Percentiles rank a stretch among this genome's conserved stretches.
Conservation (phyloP, 768 basidiomycete species). For the Lyophyllum decastes region DNA sequence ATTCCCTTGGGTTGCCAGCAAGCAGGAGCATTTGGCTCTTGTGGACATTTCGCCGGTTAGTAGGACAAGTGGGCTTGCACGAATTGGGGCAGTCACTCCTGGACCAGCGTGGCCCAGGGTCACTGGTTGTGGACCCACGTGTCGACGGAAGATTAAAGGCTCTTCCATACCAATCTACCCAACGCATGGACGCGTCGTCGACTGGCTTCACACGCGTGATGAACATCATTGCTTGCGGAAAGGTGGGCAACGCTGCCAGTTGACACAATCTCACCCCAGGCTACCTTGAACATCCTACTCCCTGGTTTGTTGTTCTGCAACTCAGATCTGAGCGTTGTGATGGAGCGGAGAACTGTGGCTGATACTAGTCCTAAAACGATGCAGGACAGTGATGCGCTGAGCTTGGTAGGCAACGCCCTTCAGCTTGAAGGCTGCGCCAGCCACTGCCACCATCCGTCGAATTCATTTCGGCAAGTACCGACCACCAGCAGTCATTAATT, state of each 20-base stretch:
- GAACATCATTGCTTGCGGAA: too few species aligned
- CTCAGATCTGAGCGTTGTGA: too few species aligned
- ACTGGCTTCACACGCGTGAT: too few species aligned
- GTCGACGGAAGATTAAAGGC: neutral
- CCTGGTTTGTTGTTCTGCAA: too few species aligned
- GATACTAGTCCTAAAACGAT: too few species aligned
- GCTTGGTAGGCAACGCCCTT: neutral
- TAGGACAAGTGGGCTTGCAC: neutral
- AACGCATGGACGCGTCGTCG: too few species aligned
- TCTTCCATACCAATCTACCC: neutral
- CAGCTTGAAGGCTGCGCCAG: neutral
- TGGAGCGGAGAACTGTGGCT: too few species aligned
- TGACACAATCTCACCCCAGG: too few species aligned
- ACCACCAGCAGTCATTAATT: neutral
- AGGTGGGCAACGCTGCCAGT: too few species aligned
- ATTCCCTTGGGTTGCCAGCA: neutral
- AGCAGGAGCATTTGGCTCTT: neutral
- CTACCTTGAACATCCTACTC: too few species aligned
- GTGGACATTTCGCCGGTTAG: conserved; percentile 3
- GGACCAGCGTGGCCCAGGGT: neutral
- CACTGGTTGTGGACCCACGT: conserved; percentile 1
- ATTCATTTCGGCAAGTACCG: conserved; percentile 21
- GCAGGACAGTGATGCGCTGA: too few species aligned
- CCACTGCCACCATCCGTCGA: neutral
- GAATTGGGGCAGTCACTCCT: neutral